phyloP scores from a whole-genome alignment of 768 basidiomycete genomes.

The Tricholoma sp. region DNA sequence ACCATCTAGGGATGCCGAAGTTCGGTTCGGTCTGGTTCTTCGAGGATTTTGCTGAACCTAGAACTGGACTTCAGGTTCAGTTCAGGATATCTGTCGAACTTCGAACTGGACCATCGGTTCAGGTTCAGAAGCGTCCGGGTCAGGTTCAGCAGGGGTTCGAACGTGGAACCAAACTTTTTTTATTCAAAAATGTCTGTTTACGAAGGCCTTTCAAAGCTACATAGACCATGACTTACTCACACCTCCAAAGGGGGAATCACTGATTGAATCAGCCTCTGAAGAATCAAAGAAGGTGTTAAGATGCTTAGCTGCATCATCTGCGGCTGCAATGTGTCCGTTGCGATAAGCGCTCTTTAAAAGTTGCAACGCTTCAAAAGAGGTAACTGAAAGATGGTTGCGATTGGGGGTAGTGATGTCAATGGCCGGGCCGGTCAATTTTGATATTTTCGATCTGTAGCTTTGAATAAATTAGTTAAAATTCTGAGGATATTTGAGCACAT shows the following conservation, averaged over 20 bases:
- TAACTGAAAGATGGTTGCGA: slow-evolving; percentile 6
- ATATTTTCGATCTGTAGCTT: too few species aligned
- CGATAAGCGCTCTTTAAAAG: slow-evolving; percentile 13
- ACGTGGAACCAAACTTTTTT: not conserved
- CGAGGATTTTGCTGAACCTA: not conserved
- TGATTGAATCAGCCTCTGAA: slow-evolving; percentile 7
- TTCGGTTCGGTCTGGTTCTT: slow-evolving; percentile 3
- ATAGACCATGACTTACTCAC: not conserved
- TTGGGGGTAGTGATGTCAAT: slow-evolving; percentile 18
- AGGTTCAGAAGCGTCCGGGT: slow-evolving; percentile 1
- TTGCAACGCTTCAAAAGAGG: slow-evolving; percentile 12
- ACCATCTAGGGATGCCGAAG: not conserved
- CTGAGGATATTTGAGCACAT: too few species aligned
- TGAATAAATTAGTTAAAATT: too few species aligned
- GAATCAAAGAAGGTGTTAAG: slow-evolving; percentile 1
- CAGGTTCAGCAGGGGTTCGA: not conserved
- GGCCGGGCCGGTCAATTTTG: too few species aligned
- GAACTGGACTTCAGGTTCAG: slow-evolving; percentile 1
- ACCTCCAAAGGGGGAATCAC: not conserved
- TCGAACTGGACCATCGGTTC: slow-evolving; percentile 2
- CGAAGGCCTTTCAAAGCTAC: not conserved
- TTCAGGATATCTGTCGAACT: not conserved
- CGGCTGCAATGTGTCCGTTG: slow-evolving; percentile 9
- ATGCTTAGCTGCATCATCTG: slow-evolving; percentile 1
- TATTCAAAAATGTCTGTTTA: not conserved